Evolutionary conservation across 495 filamentous ascomycete genomes (phyloP), one percentile per base, ranked within the genome.

Genomic region (Tuber umbilicatum): DNA sequence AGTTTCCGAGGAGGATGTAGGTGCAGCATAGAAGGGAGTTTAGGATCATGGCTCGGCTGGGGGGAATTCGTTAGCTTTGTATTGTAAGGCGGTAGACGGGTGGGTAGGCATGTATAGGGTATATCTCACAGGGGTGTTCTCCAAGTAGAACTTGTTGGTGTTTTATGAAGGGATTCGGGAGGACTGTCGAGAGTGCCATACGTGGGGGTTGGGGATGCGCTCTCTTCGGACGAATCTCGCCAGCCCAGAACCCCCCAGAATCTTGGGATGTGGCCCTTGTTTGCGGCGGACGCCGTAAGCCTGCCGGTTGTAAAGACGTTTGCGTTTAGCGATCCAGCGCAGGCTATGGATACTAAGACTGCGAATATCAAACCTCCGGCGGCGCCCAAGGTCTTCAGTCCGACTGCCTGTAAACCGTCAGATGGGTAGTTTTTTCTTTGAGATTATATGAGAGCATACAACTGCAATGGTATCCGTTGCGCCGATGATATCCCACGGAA

Each of bases 291-390:
- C 0, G 88, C 86, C 0, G 86, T 84, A 85, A 89, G 87, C 10
- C 88, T 86, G 35, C 88, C 86, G 1, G 85, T 85, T 19, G 88
- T 86, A 78, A 89, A 89, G 0, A 85, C 86, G 74, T 88, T 89
- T 1, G 86, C 86, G n/a, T 87, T 84, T 0, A 88, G 81, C 5
- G 88, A 87, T 17, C 88, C 88, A 0, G 85, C 85, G 2, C 87
- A 84, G 4, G 87, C 86, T 1, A 89, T 78, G 72, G 85, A 88
- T 64, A 89, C 86, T 38, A 89, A 75, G 2, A 85, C 71, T 23
- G 87, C 86, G 1, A 86, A 84, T 0, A 85, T 75, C 38, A 86
- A 83, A 16, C 86, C 87, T 42, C 85, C 86, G 0, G 74, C 83
- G 1, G 81, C 83, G 43, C 88, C 88, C 88, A 19, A 88, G 84